phyloP scores from a whole-genome alignment of 768 basidiomycete genomes.

The Phanerochaete carnosa region DNA sequence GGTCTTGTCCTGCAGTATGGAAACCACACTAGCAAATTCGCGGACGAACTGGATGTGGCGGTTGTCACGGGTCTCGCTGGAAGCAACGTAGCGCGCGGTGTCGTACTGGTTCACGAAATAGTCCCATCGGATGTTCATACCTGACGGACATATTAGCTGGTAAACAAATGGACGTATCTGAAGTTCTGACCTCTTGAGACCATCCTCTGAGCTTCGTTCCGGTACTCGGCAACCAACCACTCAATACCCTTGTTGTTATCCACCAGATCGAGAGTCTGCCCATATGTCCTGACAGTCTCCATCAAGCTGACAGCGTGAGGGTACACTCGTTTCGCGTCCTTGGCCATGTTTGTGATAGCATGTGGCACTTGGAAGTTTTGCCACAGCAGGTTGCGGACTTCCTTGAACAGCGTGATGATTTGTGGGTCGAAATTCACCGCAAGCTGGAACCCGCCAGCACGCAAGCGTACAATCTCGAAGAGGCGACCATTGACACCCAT shows the following conservation, averaged over 20 bases:
- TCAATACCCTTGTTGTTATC: slow-evolving; percentile 89
- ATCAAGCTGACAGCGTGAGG: slow-evolving; percentile 97
- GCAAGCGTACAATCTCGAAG: slow-evolving; percentile 83
- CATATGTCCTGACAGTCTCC: slow-evolving; percentile 98
- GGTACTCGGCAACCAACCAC: slow-evolving; percentile 91
- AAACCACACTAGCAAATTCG: slow-evolving; percentile 92
- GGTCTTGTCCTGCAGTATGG: slow-evolving; percentile 94
- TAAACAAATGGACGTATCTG: neutral
- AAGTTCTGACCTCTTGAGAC: slow-evolving; percentile 71
- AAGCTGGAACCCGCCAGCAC: slow-evolving; percentile 77
- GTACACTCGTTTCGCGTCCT: slow-evolving; percentile 97
- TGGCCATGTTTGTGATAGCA: slow-evolving; percentile 93
- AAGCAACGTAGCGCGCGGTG: slow-evolving; percentile 67
- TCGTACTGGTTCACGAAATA: slow-evolving; percentile 95
- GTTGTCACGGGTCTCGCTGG: slow-evolving; percentile 78
- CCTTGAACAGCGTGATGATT: slow-evolving; percentile 98
- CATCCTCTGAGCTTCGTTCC: slow-evolving; percentile 92
- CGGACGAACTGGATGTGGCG: slow-evolving; percentile 92
- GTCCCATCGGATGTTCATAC: slow-evolving; percentile 97
- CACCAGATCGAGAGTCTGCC: slow-evolving; percentile 90
- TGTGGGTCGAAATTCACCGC: slow-evolving; percentile 98
- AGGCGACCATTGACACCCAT: slow-evolving; percentile 89
- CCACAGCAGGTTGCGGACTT: slow-evolving; percentile 94
- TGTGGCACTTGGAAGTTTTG: slow-evolving; percentile 94
- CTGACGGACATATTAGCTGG: slow-evolving; percentile 33